phyloP scores from a whole-genome alignment of 345 rosid species.

The Euphorbia pulcherrima region DNA sequence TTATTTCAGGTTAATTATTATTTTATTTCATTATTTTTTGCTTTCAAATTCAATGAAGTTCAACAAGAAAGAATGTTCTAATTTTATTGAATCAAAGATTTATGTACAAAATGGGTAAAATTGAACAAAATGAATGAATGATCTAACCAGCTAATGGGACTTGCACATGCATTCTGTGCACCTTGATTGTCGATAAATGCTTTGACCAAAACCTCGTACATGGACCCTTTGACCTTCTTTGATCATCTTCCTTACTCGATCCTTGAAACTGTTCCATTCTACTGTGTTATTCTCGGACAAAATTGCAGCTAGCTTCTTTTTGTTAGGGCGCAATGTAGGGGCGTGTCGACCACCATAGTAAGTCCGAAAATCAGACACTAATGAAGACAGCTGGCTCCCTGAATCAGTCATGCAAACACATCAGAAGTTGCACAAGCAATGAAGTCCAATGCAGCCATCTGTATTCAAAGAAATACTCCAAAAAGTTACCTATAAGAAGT shows the following conservation, averaged over 20 bases:
- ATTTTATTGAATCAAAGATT: not conserved
- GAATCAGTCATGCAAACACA: slow-evolving; percentile 95
- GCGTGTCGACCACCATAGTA: slow-evolving; percentile 68
- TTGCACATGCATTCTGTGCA: slow-evolving; percentile 78
- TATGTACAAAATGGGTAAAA: not conserved
- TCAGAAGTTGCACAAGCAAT: slow-evolving; percentile 86
- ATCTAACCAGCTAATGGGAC: slow-evolving; percentile 13
- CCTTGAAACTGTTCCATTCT: slow-evolving; percentile 55
- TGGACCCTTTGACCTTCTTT: slow-evolving; percentile 64
- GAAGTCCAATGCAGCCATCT: slow-evolving; percentile 88
- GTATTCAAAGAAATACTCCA: slow-evolving; percentile 21
- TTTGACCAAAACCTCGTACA: slow-evolving; percentile 56
- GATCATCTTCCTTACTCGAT: slow-evolving; percentile 65
- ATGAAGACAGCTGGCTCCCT: slow-evolving; percentile 87
- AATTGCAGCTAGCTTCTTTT: slow-evolving; percentile 82
- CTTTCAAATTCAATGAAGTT: not conserved
- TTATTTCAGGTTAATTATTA: slow-evolving; percentile 5
- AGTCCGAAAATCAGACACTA: slow-evolving; percentile 78
- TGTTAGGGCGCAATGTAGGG: slow-evolving; percentile 79
- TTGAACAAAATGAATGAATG: slow-evolving; percentile 1
- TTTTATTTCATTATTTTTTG: not conserved
- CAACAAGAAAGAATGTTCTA: not conserved
- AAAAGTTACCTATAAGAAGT: not conserved
- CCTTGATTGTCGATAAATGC: slow-evolving; percentile 87
- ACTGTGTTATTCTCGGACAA: slow-evolving; percentile 54